These are phyloP conservation scores for Sungouiella thailandica DNA, from an alignment of 805 yeast species.

Conservation along the genomic window DNA sequence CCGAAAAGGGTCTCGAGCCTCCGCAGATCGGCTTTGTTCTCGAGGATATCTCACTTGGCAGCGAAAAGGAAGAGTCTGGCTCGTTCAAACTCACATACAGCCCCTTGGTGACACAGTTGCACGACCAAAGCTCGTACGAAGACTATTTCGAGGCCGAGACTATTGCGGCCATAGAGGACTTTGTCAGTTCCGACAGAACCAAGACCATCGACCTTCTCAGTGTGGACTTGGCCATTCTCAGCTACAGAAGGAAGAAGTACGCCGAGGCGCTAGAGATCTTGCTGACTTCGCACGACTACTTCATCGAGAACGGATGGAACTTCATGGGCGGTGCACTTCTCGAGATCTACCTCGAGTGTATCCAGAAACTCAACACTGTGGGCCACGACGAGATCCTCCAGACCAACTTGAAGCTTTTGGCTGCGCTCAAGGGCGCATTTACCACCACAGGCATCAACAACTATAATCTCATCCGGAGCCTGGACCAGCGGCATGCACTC, in stretches of 20 bases:
- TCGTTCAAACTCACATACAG: constrained; percentile 10
- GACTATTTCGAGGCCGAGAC: constrained; percentile 47
- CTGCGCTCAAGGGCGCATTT: constrained; percentile 21
- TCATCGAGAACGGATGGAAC: constrained; percentile 70
- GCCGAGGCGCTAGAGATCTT: constrained; percentile 59
- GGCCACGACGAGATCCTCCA: constrained; percentile 26
- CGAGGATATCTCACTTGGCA: constrained; percentile 6
- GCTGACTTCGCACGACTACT: constrained; percentile 64
- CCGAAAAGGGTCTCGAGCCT: constrained; percentile 5
- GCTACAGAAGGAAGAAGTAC: constrained; percentile 53
- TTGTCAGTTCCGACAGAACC: constrained; percentile 46
- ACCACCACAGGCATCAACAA: constrained; percentile 22
- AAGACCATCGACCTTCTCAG: constrained; percentile 70
- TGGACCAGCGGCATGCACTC: constrained; percentile 7
- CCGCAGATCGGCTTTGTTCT: constrained; percentile 21
- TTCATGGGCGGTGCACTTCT: constrained; percentile 61
- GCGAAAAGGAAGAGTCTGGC: neutral
- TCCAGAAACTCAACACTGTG: constrained; percentile 37
- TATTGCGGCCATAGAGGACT: constrained; percentile 49
- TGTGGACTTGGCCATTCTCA: constrained; percentile 71
- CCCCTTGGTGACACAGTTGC: constrained; percentile 12
- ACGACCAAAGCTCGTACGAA: constrained; percentile 17
- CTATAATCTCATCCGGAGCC: constrained; percentile 18
- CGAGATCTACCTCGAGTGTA: constrained; percentile 63
- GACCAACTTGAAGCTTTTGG: constrained; percentile 38